phyloP scores from a whole-genome alignment of 768 basidiomycete species.

The Boletus reticuloceps region DNA sequence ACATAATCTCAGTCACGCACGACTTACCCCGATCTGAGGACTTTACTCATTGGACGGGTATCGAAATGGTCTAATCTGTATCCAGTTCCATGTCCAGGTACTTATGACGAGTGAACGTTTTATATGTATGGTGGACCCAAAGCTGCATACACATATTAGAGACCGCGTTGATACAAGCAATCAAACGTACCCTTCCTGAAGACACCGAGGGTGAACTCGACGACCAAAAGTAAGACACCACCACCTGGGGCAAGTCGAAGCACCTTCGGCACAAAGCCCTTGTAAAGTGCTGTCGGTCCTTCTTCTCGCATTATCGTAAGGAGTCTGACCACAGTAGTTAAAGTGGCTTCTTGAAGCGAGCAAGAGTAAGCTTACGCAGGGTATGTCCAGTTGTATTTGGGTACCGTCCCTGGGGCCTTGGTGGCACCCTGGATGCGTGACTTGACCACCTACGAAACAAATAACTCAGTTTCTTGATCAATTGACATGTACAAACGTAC shows the following conservation, averaged over 20 bases:
- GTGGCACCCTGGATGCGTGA: conserved; percentile 85
- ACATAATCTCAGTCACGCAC: neutral
- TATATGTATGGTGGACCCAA: conserved; percentile 35
- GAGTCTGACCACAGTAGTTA: conserved; percentile 38
- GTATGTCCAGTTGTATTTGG: conserved; percentile 96
- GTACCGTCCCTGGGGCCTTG: conserved; percentile 63
- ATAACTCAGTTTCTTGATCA: neutral
- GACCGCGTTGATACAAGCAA: neutral
- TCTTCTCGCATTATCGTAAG: conserved; percentile 83
- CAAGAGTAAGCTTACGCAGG: conserved; percentile 51
- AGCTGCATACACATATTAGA: conserved; percentile 14
- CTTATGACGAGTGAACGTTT: neutral
- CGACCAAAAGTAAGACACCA: conserved; percentile 91
- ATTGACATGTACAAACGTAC: conserved; percentile 28
- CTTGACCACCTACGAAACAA: conserved; percentile 74
- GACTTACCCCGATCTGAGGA: neutral
- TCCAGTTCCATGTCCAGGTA: neutral
- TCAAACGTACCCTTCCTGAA: conserved; percentile 62
- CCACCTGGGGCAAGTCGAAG: conserved; percentile 94
- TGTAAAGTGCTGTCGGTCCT: conserved; percentile 83
- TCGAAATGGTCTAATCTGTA: neutral
- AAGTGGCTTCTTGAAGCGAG: neutral
- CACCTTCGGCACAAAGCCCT: conserved; percentile 95
- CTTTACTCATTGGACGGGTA: neutral
- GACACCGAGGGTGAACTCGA: conserved; percentile 76